Evolutionary conservation across 2,329 filamentous ascomycete species (phyloP).

Genomic region (Paecilomyces formosus): DNA sequence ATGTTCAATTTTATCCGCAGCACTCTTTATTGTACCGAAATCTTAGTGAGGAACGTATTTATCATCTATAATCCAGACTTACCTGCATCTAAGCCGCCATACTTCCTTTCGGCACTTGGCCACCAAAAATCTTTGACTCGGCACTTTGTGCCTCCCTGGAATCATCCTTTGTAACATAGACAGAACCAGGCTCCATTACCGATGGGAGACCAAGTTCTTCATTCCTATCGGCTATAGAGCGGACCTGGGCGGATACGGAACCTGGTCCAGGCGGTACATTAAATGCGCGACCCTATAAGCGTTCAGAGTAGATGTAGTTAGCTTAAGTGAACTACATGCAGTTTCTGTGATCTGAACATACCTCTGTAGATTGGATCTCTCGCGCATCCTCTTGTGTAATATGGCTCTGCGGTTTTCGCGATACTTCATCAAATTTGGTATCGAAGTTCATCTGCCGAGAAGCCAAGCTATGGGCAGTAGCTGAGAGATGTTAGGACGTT

Average conservation of each 20-base stretch:
- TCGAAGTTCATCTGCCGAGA: conserved; percentile 29
- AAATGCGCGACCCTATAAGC: conserved; percentile 24
- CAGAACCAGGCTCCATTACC: conserved; percentile 12
- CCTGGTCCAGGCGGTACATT: conserved; percentile 21
- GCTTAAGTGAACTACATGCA: background rate
- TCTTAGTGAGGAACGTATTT: background rate
- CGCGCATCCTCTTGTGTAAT: conserved; percentile 26
- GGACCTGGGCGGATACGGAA: conserved; percentile 23
- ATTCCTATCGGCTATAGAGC: conserved; percentile 26
- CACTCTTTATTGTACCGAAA: conserved; percentile 17
- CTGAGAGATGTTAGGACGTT: conserved; percentile 7
- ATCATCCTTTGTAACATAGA: conserved; percentile 26
- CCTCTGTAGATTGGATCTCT: conserved; percentile 23
- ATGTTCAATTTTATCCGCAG: conserved; percentile 25
- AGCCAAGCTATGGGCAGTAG: conserved; percentile 24
- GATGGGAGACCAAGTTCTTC: conserved; percentile 20
- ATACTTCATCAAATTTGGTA: conserved; percentile 21
- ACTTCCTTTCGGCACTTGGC: conserved; percentile 21
- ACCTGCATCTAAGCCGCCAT: conserved; percentile 28
- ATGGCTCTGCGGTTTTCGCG: conserved; percentile 23
- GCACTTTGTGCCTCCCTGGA: conserved; percentile 22
- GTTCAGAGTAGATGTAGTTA: background rate
- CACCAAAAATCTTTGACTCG: conserved; percentile 20
- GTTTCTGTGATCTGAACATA: conserved; percentile 2
- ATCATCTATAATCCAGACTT: conserved; percentile 5